Percentiles rank a stretch among this genome's conserved stretches.
Conservation (phyloP, 768 basidiomycete genomes). For the Tricholomella constricta region DNA sequence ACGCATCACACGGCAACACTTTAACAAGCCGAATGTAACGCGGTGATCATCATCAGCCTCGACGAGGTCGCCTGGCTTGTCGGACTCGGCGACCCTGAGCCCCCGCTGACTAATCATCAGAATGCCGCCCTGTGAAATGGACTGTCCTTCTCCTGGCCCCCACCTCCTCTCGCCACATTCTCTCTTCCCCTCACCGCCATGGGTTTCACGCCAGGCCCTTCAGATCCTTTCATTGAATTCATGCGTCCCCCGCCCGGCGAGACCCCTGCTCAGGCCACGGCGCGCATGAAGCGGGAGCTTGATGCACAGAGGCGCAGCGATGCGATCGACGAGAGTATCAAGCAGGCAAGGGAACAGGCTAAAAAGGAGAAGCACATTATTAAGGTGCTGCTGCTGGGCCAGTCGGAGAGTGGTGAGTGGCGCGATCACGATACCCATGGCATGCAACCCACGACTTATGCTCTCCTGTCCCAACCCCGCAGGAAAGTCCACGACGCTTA, state of each 20-base stretch:
- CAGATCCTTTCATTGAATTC: conserved; percentile 46
- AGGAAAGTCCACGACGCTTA: conserved; percentile 74
- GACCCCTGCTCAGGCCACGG: conserved; percentile 50
- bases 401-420: conserved; percentile 63
- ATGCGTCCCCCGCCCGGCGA: conserved; percentile 55
- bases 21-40: no score
- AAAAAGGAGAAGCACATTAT: conserved; percentile 51
- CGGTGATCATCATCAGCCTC: conserved; percentile 3
- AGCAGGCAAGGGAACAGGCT: conserved; percentile 42
- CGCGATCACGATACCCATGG: not conserved
- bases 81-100: not conserved
- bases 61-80: not conserved
- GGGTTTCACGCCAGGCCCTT: conserved; percentile 36
- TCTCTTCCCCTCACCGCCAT: conserved; percentile 22
- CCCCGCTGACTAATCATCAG: conserved; percentile 2
- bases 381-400: conserved; percentile 64
- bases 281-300: conserved; percentile 45
- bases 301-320: conserved; percentile 53
- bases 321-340: conserved; percentile 62
- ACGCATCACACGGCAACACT: no score
- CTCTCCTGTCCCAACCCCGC: conserved; percentile 8
- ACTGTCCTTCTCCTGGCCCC: conserved; percentile 14
- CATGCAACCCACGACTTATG: conserved; percentile 5
- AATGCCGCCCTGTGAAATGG: conserved; percentile 1
- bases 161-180: not conserved